Conservation (phyloP, 495 filamentous ascomycete species). For the Xylaria sp. region DNA sequence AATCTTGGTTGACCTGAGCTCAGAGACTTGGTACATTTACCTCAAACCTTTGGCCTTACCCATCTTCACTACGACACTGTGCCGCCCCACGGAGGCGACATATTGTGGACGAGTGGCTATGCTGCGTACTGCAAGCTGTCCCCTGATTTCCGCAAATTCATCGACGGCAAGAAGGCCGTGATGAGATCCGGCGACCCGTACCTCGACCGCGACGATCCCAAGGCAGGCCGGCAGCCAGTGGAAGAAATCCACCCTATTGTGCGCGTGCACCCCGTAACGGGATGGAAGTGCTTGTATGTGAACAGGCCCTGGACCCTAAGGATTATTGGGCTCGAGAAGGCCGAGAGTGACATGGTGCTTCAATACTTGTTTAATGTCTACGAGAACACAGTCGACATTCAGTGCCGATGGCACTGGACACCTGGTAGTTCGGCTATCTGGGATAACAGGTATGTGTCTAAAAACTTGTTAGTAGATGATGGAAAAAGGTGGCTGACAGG, state of each 20-base stretch:
- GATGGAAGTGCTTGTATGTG: slow-evolving; percentile 64
- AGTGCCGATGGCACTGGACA: slow-evolving; percentile 72
- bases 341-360: slow-evolving; percentile 69
- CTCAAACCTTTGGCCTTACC: not conserved
- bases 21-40: not conserved
- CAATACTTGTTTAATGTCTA: slow-evolving; percentile 67
- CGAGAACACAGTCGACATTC: slow-evolving; percentile 66
- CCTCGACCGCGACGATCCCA: slow-evolving; percentile 55
- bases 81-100: slow-evolving; percentile 74
- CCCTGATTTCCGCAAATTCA: slow-evolving; percentile 67
- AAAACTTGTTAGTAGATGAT: not conserved
- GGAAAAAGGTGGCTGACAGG: not conserved
- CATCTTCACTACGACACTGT: slow-evolving; percentile 53
- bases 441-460: slow-evolving; percentile 65
- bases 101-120: slow-evolving; percentile 72
- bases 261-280: slow-evolving; percentile 71
- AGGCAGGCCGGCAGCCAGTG: slow-evolving; percentile 68
- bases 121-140: slow-evolving; percentile 73
- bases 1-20: not conserved
- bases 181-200: slow-evolving; percentile 56
- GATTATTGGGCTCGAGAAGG: slow-evolving; percentile 72
- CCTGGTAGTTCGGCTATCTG: slow-evolving; percentile 72
- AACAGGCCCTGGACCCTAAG: slow-evolving; percentile 78
- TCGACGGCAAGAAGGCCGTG: slow-evolving; percentile 70
- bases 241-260: slow-evolving; percentile 68